phyloP scores from a whole-genome alignment of 176 grass and related monocot species.

The Calamus simplicifolius region DNA sequence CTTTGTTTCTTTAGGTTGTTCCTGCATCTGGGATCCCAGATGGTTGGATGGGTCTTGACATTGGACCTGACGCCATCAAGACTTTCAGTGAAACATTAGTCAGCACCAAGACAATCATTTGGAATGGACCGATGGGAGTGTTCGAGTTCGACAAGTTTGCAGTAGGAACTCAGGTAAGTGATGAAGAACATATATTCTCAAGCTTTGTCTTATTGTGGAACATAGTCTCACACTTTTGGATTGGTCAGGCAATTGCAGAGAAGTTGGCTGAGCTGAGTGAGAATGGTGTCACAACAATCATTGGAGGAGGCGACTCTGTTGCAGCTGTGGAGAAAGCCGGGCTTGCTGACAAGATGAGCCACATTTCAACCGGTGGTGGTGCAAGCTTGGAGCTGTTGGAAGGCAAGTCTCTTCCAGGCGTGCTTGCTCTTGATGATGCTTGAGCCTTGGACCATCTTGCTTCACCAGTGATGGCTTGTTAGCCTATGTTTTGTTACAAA shows the following conservation, averaged over 20 bases:
- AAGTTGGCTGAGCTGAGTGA: slow-evolving; percentile 79
- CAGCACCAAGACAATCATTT: slow-evolving; percentile 64
- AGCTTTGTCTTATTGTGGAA: too few relatives aligned
- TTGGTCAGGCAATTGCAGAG: slow-evolving; percentile 69
- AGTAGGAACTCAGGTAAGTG: slow-evolving; percentile 68
- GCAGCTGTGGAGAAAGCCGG: slow-evolving; percentile 95
- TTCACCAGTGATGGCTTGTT: too few relatives aligned
- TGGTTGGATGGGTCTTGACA: slow-evolving; percentile 94
- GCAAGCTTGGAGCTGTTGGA: slow-evolving; percentile 91
- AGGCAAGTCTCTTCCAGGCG: slow-evolving; percentile 87
- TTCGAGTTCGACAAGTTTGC: slow-evolving; percentile 98
- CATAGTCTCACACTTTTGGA: neutral
- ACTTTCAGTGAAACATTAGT: slow-evolving; percentile 51
- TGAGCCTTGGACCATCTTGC: slow-evolving; percentile 14
- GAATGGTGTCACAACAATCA: slow-evolving; percentile 75
- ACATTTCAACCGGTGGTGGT: slow-evolving; percentile 86
- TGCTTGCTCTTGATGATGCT: slow-evolving; percentile 80
- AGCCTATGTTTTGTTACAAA: too few relatives aligned
- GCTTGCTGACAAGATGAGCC: slow-evolving; percentile 93
- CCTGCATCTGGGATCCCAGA: slow-evolving; percentile 60
- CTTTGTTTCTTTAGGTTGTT: slow-evolving; percentile 43
- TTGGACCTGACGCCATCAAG: slow-evolving; percentile 80
- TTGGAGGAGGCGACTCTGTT: slow-evolving; percentile 86
- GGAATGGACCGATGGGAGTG: slow-evolving; percentile 97
- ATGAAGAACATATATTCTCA: neutral